Conservation (phyloP, 257 asterid species). For the Solanum boliviense region DNA sequence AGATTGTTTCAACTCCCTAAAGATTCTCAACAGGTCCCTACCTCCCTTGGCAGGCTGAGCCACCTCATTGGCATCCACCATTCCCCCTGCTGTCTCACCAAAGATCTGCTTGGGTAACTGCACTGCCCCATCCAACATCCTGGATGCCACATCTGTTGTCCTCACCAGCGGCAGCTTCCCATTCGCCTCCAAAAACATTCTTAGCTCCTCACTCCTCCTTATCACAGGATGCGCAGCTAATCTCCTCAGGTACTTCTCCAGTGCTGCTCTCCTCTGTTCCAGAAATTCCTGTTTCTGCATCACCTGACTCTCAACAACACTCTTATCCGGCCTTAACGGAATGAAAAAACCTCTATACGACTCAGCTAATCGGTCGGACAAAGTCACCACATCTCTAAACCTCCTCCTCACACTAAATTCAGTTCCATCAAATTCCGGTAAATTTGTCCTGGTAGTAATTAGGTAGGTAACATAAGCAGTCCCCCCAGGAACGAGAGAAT, state of each 20-base stretch:
- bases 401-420: conserved; percentile 90
- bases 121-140: conserved; percentile 55
- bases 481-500: conserved; percentile 68
- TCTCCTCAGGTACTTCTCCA: conserved; percentile 81
- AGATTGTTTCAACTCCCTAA: conserved; percentile 85
- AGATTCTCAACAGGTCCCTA: conserved; percentile 59
- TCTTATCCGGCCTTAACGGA: conserved; percentile 89
- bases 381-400: conserved; percentile 70
- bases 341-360: conserved; percentile 66
- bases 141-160: conserved; percentile 51
- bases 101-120: conserved; percentile 53
- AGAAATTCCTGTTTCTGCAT: conserved; percentile 83
- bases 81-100: conserved; percentile 27
- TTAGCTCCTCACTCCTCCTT: conserved; percentile 62
- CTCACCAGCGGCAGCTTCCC: conserved; percentile 44
- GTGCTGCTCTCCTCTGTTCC: conserved; percentile 72
- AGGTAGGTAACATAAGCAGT: conserved; percentile 49
- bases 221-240: conserved; percentile 62
- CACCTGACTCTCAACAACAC: conserved; percentile 90
- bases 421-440: conserved; percentile 44
- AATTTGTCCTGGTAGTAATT: conserved; percentile 69
- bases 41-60: conserved; percentile 70
- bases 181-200: conserved; percentile 43
- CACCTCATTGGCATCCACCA: conserved; percentile 35
- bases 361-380: conserved; percentile 70